Percentiles rank a stretch among this genome's conserved stretches.
Conservation (phyloP, 2,329 filamentous ascomycete genomes). For the Trichoderma semiorbis region DNA sequence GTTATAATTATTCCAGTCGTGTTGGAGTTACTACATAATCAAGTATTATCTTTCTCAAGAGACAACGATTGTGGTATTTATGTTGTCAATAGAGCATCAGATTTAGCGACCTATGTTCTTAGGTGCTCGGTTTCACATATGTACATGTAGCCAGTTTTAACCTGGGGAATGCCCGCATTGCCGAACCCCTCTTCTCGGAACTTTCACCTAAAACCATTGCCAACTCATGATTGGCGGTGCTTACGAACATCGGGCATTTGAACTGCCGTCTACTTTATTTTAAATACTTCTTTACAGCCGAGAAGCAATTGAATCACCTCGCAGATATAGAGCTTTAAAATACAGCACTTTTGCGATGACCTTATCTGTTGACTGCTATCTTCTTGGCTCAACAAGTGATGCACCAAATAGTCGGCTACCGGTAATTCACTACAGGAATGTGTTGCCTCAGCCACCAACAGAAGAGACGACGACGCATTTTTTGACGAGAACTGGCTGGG, state of each 20-base stretch:
- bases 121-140: too few relatives aligned
- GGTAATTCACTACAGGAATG: background rate
- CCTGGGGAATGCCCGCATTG: background rate
- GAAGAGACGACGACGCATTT: background rate
- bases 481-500: background rate
- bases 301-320: background rate
- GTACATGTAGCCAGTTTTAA: too few relatives aligned
- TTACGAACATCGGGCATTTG: too few relatives aligned
- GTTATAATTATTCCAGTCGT: too few relatives aligned
- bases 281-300: background rate
- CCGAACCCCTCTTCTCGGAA: background rate
- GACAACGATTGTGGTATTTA: too few relatives aligned
- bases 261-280: background rate
- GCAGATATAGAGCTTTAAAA: background rate
- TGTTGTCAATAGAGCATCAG: too few relatives aligned
- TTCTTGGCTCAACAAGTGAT: background rate
- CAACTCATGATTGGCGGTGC: too few relatives aligned
- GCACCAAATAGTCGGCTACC: background rate
- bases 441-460: background rate
- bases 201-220: background rate
- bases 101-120: too few relatives aligned
- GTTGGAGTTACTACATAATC: too few relatives aligned
- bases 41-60: too few relatives aligned
- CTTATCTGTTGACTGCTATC: background rate
- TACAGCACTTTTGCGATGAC: background rate